Base-by-base conservation (phyloP, 495 filamentous ascomycete genomes). In the Penicillium dipodomyicola region DNA sequence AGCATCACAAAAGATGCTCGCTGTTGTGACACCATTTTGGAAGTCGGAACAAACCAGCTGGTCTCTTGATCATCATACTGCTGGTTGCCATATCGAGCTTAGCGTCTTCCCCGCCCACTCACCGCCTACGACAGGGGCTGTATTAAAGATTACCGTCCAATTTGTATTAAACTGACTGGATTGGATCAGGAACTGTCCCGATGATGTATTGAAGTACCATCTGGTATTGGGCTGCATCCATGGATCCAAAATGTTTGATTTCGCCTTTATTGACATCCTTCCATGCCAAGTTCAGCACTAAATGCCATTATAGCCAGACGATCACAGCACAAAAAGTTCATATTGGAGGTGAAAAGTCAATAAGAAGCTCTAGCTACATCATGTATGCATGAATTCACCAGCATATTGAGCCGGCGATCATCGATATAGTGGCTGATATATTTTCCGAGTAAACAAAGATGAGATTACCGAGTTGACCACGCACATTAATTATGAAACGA, bases 61-160 rank as follows among this genome's bases (percentile, higher is more conserved):
- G 65, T 68, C 65, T 66, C 65, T 68, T 12, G 35, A 15, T 30
- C 58, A 52, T 60, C 58, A 32, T 56, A 51, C 58, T 64, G 65
- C 59, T 62, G 60, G 23, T 66, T 68, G 49, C 65, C 63, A 60
- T 10, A 53, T 62, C 39, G 32, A 56, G 63, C 20, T 60, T 67
- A 68, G 65, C 59, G 60, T 52, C 37, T 60, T 57, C 63, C 60
- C 61, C 58, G 60, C 61, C 56, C 23, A 29, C 42, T 68, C 63
- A 68, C 65, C 65, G 65, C 65, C 63, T 66, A 61, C 35, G n/a
- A 56, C 65, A 68, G 65, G 65, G 65, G 65, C 33, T 39, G 53
- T 39, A 48, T n/a, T 3, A 23, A 0, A 9, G 1, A 35, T 56
- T 52, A 49, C 54, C 8, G 20, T 10, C 15, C 19, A 30, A 30